Evolutionary conservation across 805 yeast genomes (phyloP), one percentile per base, ranked within the genome.

Genomic region (Hanseniaspora guilliermondii): DNA sequence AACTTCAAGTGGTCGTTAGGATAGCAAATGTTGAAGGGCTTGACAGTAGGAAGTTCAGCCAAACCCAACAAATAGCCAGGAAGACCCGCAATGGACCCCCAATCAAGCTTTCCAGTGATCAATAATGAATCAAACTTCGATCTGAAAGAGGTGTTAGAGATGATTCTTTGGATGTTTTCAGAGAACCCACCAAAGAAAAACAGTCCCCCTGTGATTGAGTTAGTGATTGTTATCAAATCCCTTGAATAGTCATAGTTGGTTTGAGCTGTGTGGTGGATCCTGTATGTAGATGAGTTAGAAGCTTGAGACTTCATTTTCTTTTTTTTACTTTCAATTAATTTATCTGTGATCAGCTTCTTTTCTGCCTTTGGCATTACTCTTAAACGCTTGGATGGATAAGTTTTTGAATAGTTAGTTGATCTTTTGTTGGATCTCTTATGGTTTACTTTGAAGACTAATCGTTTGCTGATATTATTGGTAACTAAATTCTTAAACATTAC

Each of bases 31-130:
- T 73, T 74, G 38, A 85, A 64, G 6, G 72, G 72, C 47, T 76
- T 75, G 58, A 76, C 73, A 1, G 87, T 88, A 60, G 87, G 85
- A 1, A 27, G 12, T 60, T 87, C 96, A 55, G 86, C 80, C 14
- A 85, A 73, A 0, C 97, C 87, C 49, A 91, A 69, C 48, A 91
- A 77, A 61, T 87, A 69, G 0, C 98, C 98, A 0, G 97, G 97
- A 6, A 91, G 67, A 0, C 98, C 98, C n/a, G 95, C 87, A 2
- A 87, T 69, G n/a, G 82, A 74, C 6, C 75, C 65, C 96, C 96
- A 91, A 53, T 76, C 67, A 11, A 85, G 58, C n/a, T 70, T 71
- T 2, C 98, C 98, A 0, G 96, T 81, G 4, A 93, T 62, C 24
- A 44, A 17, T 8, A 32, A 19, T 2, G 37, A 17, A 6, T 21